A percentile compares a stretch with the other conserved stretches of the same genome.
Conservation (phyloP, 1,284 basidiomycete species). For the Microbotryomycetes sp. region DNA sequence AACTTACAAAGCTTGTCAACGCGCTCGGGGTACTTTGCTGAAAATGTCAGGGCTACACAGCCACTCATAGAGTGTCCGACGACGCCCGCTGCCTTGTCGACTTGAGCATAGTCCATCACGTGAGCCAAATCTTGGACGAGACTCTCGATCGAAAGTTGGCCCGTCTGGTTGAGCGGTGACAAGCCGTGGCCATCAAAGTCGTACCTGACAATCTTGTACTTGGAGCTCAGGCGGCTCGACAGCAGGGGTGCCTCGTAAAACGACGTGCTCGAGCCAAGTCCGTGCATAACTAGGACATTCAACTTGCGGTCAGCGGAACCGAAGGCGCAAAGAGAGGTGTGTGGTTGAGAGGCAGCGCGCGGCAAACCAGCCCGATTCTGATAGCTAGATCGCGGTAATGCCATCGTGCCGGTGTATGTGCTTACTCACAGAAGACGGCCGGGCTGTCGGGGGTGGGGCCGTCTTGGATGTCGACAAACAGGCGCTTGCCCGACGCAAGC, state of each 20-base stretch:
- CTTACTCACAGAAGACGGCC: constrained; percentile 15
- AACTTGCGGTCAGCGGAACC: background rate
- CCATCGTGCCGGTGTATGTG: no score
- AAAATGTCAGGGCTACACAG: constrained; percentile 22
- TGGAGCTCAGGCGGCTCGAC: background rate
- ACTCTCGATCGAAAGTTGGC: constrained; percentile 4
- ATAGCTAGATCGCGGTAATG: no score
- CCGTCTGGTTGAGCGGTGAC: constrained; percentile 2
- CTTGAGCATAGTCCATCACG: constrained; percentile 8
- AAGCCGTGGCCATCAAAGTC: constrained; percentile 29
- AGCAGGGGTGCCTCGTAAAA: constrained; percentile 15
- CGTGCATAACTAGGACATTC: constrained; percentile 15
- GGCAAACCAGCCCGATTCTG: no score
- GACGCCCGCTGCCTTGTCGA: constrained; percentile 8
- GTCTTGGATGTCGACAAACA: constrained; percentile 14
- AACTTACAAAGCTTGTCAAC: constrained; percentile 24
- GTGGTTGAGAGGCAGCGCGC: background rate
- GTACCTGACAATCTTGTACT: constrained; percentile 13
- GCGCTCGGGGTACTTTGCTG: constrained; percentile 16
- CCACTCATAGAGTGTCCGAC: constrained; percentile 25
- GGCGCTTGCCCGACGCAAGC: constrained; percentile 9
- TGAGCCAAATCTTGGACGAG: constrained; percentile 17
- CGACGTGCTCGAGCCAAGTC: constrained; percentile 18
- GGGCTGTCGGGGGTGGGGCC: background rate
- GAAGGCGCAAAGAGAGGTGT: background rate